phyloP scores from a whole-genome alignment of 2,329 filamentous ascomycete genomes.

The Arthrobotrys pseudoclavata region DNA sequence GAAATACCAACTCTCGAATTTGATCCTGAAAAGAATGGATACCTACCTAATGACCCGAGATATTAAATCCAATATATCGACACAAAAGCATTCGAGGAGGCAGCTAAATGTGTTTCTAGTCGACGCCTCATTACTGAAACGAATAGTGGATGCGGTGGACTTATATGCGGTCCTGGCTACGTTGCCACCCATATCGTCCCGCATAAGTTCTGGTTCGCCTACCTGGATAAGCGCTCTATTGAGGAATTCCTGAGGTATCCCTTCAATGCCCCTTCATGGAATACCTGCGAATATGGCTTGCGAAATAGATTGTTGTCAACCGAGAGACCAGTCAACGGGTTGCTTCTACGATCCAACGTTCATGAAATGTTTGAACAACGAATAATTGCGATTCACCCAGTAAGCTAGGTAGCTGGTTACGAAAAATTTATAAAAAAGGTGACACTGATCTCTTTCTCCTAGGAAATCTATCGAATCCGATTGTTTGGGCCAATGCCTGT shows the following conservation, averaged over 20 bases:
- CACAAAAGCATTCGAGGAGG: neutral
- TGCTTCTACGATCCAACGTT: conserved; percentile 9
- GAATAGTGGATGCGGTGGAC: neutral
- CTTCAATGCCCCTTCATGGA: conserved; percentile 11
- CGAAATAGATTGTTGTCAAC: neutral
- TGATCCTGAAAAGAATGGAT: conserved; percentile 9
- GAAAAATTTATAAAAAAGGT: neutral
- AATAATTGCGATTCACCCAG: conserved; percentile 15
- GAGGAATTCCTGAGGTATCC: neutral
- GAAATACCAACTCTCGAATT: neutral
- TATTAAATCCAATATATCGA: neutral
- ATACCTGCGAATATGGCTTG: neutral
- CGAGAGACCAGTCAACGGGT: neutral
- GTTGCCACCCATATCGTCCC: conserved; percentile 18
- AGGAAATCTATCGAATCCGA: neutral
- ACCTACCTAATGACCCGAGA: neutral
- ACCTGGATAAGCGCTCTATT: neutral
- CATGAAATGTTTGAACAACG: conserved; percentile 10
- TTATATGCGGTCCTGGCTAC: conserved; percentile 2
- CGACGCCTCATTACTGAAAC: conserved; percentile 1
- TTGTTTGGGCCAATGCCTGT: conserved; percentile 21
- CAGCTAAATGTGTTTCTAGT: neutral
- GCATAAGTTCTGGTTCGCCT: conserved; percentile 3
- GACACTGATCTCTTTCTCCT: no score
- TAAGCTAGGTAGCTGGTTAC: neutral